phyloP scores from a whole-genome alignment of 306 rosid species.

The Luffa aegyptiaca region DNA sequence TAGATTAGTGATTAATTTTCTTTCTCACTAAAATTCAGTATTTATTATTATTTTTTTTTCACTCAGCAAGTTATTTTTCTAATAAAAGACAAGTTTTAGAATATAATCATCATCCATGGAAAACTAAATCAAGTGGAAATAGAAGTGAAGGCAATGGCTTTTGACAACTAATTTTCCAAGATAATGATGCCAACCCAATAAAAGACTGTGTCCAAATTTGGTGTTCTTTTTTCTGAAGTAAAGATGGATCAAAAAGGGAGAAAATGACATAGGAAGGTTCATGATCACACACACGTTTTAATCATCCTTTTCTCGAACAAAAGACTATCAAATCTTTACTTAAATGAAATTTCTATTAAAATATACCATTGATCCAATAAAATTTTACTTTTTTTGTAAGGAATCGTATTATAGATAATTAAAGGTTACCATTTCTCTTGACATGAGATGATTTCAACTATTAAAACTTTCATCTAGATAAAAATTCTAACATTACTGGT shows the following conservation, averaged over 20 bases:
- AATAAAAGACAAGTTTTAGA: neutral
- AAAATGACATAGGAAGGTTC: conserved; percentile 1
- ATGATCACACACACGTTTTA: neutral
- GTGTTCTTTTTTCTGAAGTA: neutral
- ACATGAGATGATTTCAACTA: too few relatives aligned
- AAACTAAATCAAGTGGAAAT: neutral
- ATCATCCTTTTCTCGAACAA: neutral
- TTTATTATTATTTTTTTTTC: neutral
- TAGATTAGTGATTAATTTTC: neutral
- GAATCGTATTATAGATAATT: neutral
- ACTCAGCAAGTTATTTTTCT: neutral
- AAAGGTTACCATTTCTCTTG: too few relatives aligned
- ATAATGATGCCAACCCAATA: neutral
- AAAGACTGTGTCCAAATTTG: neutral
- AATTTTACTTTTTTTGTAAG: too few relatives aligned
- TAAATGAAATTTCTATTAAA: too few relatives aligned
- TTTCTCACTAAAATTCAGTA: too few relatives aligned
- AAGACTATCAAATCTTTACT: neutral
- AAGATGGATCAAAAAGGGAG: neutral
- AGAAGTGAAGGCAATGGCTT: neutral
- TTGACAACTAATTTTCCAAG: neutral
- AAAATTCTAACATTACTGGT: too few relatives aligned
- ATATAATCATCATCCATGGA: neutral
- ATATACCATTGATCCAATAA: neutral
- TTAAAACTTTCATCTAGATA: too few relatives aligned